Evolutionary conservation across 2,329 filamentous ascomycete genomes (phyloP), one percentile per base, ranked within the genome.

Genomic region (Pestalotiopsis sp.): DNA sequence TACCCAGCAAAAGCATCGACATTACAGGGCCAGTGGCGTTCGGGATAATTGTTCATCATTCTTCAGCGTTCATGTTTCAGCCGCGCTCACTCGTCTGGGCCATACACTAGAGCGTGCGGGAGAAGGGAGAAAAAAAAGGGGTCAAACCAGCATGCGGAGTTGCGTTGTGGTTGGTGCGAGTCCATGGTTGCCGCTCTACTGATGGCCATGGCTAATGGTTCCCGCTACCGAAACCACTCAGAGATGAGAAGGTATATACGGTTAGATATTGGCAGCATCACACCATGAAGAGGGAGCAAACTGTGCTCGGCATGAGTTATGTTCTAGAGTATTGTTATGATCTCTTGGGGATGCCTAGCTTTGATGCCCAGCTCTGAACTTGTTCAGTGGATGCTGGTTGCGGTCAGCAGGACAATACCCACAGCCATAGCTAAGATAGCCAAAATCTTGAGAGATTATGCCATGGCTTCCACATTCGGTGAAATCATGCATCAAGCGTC

Each of bases 1-100:
- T 77, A 77, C 76, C 75, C 75, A 71, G 69, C 72, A 76, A 75
- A 76, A 76, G 73, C 73, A 76, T 77, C 74, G 60, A 72, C 67
- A 66, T 77, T 76, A 75, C 72, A 73, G 75, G 76, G 71, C 68
- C 68, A 67, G 59, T 56, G 75, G 75, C 72, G 74, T 77, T 76
- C 70, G 68, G 70, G 70, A 69, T 67, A 24, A 63, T 30, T 44
- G 38, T 63, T 52, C 48, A 22, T 48, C 58, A 61, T 61, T 17
- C 44, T 20, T 22, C 22, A 63, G 60, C 60, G 60, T 48, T 11
- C 24, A 22, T 63, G 22, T 40, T 63, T 40, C 22, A 39, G n/a
- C 26, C 38, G 58, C 38, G 24, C 17, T 61, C 60, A 48, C 20
- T 24, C 48, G 26, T 26, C 14, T 30, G 60, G 20, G 35, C 6